These are phyloP conservation scores for Cyclostephanos tholiformis DNA, from an alignment of 108 stramenopile genomes.

Conservation along the genomic window DNA sequence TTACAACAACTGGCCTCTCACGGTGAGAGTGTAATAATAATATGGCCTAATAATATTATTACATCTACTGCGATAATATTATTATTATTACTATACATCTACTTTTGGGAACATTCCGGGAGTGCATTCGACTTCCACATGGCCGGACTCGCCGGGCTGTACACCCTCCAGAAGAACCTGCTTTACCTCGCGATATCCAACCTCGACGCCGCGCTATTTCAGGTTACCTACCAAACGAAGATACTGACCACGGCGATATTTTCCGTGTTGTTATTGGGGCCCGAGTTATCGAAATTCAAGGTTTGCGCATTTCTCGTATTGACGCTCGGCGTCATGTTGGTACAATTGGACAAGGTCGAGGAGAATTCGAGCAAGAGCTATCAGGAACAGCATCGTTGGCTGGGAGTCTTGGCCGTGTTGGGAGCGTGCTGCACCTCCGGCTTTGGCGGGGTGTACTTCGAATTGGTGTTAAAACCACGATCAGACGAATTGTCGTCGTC, in stretches of 20 bases:
- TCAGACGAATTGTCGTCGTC: no score
- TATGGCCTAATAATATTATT: no score
- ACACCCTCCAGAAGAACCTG: slow-evolving; percentile 97
- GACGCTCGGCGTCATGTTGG: slow-evolving; percentile 90
- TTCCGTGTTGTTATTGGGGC: slow-evolving; percentile 83
- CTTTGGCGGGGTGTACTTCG: slow-evolving; percentile 97
- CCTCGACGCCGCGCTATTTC: slow-evolving; percentile 95
- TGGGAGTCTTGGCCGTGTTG: slow-evolving; percentile 92
- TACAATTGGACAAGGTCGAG: slow-evolving; percentile 64
- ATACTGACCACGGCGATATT: slow-evolving; percentile 98
- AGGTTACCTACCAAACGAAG: slow-evolving; percentile 98
- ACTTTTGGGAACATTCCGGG: slow-evolving; percentile 2
- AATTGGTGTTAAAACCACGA: slow-evolving; percentile 91
- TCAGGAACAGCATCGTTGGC: slow-evolving; percentile 61
- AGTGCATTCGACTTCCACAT: not conserved
- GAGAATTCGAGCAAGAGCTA: slow-evolving; percentile 39
- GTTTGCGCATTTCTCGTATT: slow-evolving; percentile 76
- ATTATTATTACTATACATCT: no score
- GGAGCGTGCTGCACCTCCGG: slow-evolving; percentile 94
- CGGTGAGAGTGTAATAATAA: no score
- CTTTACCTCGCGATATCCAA: slow-evolving; percentile 95
- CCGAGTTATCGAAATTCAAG: slow-evolving; percentile 69
- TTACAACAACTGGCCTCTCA: no score
- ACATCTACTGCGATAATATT: no score
- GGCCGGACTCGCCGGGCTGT: slow-evolving; percentile 84